Conservation (phyloP, 139 green algal species). For the Coelastrella sp. region DNA sequence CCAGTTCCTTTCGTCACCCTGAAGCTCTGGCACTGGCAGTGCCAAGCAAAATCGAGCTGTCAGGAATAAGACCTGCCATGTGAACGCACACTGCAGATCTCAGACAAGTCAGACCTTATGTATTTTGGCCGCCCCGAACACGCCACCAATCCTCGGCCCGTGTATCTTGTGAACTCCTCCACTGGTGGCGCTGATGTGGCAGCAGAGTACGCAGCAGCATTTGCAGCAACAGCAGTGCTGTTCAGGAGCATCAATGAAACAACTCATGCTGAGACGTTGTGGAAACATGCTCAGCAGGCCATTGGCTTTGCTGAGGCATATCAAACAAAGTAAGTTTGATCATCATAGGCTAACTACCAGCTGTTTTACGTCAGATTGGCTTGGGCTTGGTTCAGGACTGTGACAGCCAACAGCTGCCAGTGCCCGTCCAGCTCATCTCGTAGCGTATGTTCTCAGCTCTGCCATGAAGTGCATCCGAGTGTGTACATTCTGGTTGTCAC, state of each 20-base stretch:
- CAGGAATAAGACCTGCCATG: background rate
- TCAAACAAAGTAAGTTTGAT: background rate
- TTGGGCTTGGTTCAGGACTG: background rate
- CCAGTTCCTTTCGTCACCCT: too few relatives aligned
- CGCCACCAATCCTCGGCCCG: constrained; percentile 48
- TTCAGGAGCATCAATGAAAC: constrained; percentile 45
- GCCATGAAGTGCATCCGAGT: too few relatives aligned
- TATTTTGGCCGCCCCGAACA: constrained; percentile 80
- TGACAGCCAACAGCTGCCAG: too few relatives aligned
- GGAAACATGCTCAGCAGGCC: background rate
- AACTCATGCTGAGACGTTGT: constrained; percentile 51
- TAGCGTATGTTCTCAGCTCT: background rate
- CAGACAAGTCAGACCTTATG: constrained; percentile 61
- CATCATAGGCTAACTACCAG: background rate
- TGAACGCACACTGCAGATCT: background rate
- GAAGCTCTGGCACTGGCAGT: background rate
- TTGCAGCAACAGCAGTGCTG: constrained; percentile 44
- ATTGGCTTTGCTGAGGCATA: background rate
- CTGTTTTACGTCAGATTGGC: background rate
- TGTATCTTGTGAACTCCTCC: constrained; percentile 33
- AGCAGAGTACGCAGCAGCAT: constrained; percentile 60
- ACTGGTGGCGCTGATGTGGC: constrained; percentile 22
- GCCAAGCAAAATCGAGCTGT: background rate
- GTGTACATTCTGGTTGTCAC: too few relatives aligned
- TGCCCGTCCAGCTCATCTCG: background rate